A percentile compares a stretch with the other conserved stretches of the same genome.
phyloP scores from a whole-genome alignment of 2,329 filamentous ascomycete genomes.

The Trichophyton simii region DNA sequence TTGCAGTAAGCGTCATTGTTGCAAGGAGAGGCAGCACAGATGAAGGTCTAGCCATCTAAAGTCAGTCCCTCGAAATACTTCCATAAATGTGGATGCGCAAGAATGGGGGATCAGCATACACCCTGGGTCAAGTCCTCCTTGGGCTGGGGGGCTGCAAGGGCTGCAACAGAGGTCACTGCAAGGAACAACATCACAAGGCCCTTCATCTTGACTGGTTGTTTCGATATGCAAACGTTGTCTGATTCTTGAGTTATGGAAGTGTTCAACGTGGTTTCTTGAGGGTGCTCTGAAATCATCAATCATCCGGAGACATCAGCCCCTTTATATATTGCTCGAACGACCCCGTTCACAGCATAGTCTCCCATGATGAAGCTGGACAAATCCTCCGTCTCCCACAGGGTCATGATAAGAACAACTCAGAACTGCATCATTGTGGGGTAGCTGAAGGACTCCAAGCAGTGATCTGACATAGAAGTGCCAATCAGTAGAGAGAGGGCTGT shows the following conservation, averaged over 20 bases:
- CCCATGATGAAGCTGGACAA: not conserved
- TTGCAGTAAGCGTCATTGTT: constrained; percentile 2
- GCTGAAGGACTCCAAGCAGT: not conserved
- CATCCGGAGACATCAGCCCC: not conserved
- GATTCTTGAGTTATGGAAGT: not conserved
- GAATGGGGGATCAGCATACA: not conserved
- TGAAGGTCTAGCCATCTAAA: not conserved
- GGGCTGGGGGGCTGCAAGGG: constrained; percentile 1
- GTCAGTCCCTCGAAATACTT: not conserved
- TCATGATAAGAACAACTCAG: not conserved
- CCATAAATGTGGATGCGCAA: not conserved
- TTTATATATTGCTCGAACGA: not conserved
- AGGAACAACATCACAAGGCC: constrained; percentile 4
- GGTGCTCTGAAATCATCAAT: not conserved
- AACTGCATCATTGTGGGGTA: not conserved
- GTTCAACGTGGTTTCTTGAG: not conserved
- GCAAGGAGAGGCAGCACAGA: constrained; percentile 5
- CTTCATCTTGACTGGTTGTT: constrained; percentile 4
- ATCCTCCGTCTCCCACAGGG: not conserved
- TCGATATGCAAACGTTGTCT: not conserved
- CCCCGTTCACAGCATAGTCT: too few relatives aligned
- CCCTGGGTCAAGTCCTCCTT: not conserved
- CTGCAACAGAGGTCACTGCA: constrained; percentile 4
- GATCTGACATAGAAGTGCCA: not conserved
- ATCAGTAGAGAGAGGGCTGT: not conserved